Evolutionary conservation across 148 eudicot species (phyloP), one percentile per base, ranked within the genome.

Genomic region (Silene latifolia): DNA sequence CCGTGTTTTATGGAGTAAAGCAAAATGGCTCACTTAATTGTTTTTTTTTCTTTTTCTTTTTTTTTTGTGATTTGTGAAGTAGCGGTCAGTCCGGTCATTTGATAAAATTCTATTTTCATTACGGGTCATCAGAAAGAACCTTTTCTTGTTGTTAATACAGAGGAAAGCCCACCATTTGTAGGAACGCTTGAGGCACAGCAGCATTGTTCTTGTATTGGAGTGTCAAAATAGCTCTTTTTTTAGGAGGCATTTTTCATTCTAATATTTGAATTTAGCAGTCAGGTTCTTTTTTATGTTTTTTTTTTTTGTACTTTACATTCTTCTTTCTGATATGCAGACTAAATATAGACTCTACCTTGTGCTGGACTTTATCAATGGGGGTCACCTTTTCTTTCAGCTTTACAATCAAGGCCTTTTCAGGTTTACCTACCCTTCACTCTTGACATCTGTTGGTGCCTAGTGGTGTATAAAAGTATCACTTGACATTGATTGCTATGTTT

Each of bases 351-450:
- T 93, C 18, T 91, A 88, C 80, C 97, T 93, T 67, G 98, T 93
- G 77, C 86, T 91, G 74, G 94, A 93, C 74, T 93, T 91, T 74
- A 82, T 93, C 58, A 93, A 93, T 73, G 98, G 98, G 56, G 98
- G 98, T 54, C 97, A 91, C 75, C 91, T 93, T 64, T 93, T 91
- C 82, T 93, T 93, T 75, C 98, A 91, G 82, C 94, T 93, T 51
- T 85, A 86, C 53, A 85, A 83, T 74, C 93, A 91, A 2, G 97
- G 97, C 60, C 90, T 91, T 65, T 91, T 89, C 83, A 88, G 90
- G 94, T 89, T 79, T 58, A 35, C 42, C 69, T 18, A 2, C 12
- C 59, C 44, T 19, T 51, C 29, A 13, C 23, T 64, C 67, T 46
- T 73, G 39, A 25, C 15, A 68, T 15, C 29, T 80, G 48, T 25